Conservation (phyloP, 352 stramenopile genomes). For the Phytophthora citrophthora region DNA sequence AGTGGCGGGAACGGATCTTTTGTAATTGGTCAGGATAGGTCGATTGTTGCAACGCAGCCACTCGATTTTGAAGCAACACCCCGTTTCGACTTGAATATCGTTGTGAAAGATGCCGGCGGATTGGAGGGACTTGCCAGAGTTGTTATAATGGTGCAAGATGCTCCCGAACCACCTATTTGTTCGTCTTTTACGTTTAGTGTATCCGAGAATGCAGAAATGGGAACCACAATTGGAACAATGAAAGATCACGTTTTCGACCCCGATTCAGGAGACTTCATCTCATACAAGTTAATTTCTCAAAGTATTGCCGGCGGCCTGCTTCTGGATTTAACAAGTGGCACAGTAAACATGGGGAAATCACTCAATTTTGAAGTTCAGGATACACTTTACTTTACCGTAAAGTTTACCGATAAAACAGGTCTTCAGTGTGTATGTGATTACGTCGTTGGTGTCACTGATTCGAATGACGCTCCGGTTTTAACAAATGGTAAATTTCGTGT, state of each 20-base stretch:
- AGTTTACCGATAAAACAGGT: constrained; percentile 50
- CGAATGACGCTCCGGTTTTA: constrained; percentile 52
- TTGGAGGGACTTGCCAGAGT: constrained; percentile 36
- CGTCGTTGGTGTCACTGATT: constrained; percentile 45
- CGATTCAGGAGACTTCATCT: constrained; percentile 18
- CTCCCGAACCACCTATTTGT: constrained; percentile 51
- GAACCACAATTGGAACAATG: constrained; percentile 14
- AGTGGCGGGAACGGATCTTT: constrained; percentile 45
- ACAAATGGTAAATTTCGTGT: constrained; percentile 51
- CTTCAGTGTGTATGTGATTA: constrained; percentile 53
- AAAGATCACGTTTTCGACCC: constrained; percentile 10
- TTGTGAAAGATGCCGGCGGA: constrained; percentile 45
- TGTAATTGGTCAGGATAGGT: constrained; percentile 48
- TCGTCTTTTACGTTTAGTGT: constrained; percentile 26
- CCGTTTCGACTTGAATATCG: constrained; percentile 48
- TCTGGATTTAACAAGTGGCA: constrained; percentile 23
- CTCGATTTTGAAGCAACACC: constrained; percentile 51
- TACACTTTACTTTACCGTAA: constrained; percentile 40
- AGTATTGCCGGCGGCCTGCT: constrained; percentile 1
- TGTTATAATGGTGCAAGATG: constrained; percentile 42
- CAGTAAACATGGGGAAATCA: constrained; percentile 22
- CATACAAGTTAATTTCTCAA: constrained; percentile 20
- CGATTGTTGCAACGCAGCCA: constrained; percentile 37
- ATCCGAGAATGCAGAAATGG: constrained; percentile 30
- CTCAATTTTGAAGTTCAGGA: constrained; percentile 57